Percentiles rank a stretch among this genome's conserved stretches.
These are phyloP conservation scores for Lophiostoma macrostomum DNA, from an alignment of 495 filamentous ascomycete species.

Conservation along the genomic window DNA sequence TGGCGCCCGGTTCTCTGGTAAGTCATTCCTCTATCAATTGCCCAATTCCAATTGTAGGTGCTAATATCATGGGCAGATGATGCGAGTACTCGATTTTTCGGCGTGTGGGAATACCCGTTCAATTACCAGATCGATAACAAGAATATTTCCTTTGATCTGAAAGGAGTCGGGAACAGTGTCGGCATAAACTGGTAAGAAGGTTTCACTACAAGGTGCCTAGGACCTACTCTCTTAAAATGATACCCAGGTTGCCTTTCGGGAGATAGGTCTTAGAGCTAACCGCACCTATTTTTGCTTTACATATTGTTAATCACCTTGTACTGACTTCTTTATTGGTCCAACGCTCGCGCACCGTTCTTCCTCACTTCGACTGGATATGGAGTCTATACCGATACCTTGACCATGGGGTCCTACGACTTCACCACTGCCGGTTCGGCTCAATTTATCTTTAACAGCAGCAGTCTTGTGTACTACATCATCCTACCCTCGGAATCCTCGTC, in stretches of 20 bases:
- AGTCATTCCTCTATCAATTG: too few species aligned
- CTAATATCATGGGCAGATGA: too few species aligned
- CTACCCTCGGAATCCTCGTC: constrained; percentile 26
- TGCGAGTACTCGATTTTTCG: constrained; percentile 24
- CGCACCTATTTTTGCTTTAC: too few species aligned
- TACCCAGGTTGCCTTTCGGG: too few species aligned
- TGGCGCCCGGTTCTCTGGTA: constrained; percentile 15
- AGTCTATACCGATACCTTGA: constrained; percentile 36
- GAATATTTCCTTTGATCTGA: constrained; percentile 33
- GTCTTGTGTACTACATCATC: constrained; percentile 37
- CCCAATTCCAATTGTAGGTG: too few species aligned
- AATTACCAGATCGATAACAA: constrained; percentile 31
- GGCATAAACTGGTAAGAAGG: constrained; percentile 39
- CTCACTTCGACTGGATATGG: constrained; percentile 37
- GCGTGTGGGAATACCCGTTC: constrained; percentile 41
- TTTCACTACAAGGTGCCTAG: too few species aligned
- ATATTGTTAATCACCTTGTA: too few species aligned
- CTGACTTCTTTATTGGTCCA: too few species aligned
- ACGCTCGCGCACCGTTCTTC: constrained; percentile 41
- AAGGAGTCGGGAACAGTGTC: constrained; percentile 32
- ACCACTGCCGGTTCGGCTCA: constrained; percentile 23
- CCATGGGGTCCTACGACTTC: constrained; percentile 37
- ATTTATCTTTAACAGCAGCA: constrained; percentile 38
- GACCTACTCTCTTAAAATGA: too few species aligned
- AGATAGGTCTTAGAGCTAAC: too few species aligned